Evolutionary conservation across 1,284 basidiomycete genomes (phyloP), one percentile per base, ranked within the genome.

Genomic region (Naganishia sp.): DNA sequence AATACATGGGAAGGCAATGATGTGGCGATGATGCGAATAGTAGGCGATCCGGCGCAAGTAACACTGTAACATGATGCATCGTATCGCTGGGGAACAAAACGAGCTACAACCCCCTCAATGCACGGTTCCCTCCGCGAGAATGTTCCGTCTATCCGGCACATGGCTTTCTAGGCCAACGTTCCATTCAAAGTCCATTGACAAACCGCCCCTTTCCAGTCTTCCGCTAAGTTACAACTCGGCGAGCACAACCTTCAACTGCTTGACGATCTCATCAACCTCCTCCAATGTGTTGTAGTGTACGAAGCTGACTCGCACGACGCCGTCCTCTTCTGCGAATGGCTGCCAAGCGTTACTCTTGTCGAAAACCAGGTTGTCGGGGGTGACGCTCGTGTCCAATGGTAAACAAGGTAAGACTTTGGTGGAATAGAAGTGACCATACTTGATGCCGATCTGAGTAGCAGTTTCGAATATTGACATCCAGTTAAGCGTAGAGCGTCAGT

Each of bases 391-490:
- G 7, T 67, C 66, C 45, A 70, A 46, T 18, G 66, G 65, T 6
- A 88, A 77, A 43, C 78, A 76, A 7, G 83, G 80, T 10, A 89
- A 79, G 15, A 90, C 79, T 0, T 84, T 84, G 74, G 88, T 88
- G 3, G 89, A 88, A 73, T 90, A 90, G 75, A 88, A 90, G 74
- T 91, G 87, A 0, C 90, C 89, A 67, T 85, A 89, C 16, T 88
- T 86, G 57, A 90, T 88, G 0, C 88, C 89, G 55, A 89, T 83
- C 89, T 90, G 61, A 31, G 5, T 28, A 23, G n/a, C 16, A 3
- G 36, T 39, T 39, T 39, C 13, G 10, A 59, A 25, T 57, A 18
- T 6, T 16, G 6, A 15, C 18, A 33, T 39, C 36, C 36, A 9
- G 9, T 10, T 2, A 39, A 39, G 36, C 36, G 36, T 13, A 31